A percentile compares a stretch with the other conserved stretches of the same genome.
Conservation (phyloP, 495 filamentous ascomycete species). For the Aspergillus wentii region DNA sequence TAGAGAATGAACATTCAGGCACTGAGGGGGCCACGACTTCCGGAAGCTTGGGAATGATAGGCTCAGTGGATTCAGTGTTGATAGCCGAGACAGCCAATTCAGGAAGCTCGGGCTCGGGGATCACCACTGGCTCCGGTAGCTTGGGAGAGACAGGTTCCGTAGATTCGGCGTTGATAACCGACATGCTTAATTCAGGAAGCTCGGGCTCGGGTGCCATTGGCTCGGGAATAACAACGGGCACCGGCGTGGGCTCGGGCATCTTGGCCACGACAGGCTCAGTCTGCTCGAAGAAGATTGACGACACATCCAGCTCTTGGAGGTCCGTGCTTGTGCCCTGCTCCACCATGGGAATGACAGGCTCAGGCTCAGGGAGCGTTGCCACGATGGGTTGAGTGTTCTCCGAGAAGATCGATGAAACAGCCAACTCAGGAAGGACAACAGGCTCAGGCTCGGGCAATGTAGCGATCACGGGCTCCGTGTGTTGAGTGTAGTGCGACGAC, state of each 20-base stretch:
- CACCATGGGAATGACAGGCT: slow-evolving; percentile 9
- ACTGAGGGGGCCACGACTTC: slow-evolving; percentile 10
- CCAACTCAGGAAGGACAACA: slow-evolving; percentile 17
- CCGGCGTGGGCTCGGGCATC: slow-evolving; percentile 18
- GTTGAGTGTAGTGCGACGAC: slow-evolving; percentile 27
- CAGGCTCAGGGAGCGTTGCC: slow-evolving; percentile 11
- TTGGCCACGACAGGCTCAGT: slow-evolving; percentile 43
- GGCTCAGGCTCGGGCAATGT: slow-evolving; percentile 16
- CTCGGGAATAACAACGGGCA: slow-evolving; percentile 9
- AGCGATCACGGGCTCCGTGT: slow-evolving; percentile 24
- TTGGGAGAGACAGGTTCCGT: slow-evolving; percentile 36
- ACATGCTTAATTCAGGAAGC: slow-evolving; percentile 7
- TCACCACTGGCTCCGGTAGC: slow-evolving; percentile 4
- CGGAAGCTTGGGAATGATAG: slow-evolving; percentile 12
- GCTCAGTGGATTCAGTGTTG: slow-evolving; percentile 30
- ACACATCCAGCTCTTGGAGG: slow-evolving; percentile 35
- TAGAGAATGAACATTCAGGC: slow-evolving; percentile 27
- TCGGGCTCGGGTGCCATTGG: slow-evolving; percentile 6
- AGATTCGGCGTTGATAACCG: too few species aligned
- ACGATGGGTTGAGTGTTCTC: slow-evolving; percentile 18
- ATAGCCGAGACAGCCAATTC: slow-evolving; percentile 30
- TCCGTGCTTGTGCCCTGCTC: slow-evolving; percentile 9
- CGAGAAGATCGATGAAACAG: slow-evolving; percentile 18
- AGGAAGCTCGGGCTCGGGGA: slow-evolving; percentile 20
- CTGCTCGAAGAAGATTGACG: slow-evolving; percentile 41